Conservation (phyloP, 495 filamentous ascomycete species). For the Penicillium paxilli region DNA sequence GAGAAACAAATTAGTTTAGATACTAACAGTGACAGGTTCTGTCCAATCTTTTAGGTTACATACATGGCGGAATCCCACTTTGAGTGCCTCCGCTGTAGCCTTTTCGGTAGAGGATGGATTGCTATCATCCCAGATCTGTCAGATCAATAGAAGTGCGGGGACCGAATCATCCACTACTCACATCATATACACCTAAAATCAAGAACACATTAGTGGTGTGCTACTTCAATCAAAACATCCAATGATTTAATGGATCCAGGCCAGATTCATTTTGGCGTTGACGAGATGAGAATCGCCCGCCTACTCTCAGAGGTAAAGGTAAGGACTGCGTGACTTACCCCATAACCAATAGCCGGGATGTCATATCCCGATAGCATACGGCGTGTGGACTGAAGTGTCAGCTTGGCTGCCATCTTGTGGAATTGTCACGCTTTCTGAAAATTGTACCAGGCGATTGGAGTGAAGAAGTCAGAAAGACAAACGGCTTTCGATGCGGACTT, state of each 20-base stretch:
- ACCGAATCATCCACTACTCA: conserved; percentile 28
- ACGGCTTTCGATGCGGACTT: not conserved
- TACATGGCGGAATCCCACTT: conserved; percentile 65
- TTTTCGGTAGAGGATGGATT: conserved; percentile 53
- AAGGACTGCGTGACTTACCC: conserved; percentile 54
- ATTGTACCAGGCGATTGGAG: not conserved
- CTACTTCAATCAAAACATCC: too few relatives aligned
- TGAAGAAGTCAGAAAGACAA: conserved; percentile 1
- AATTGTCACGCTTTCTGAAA: not conserved
- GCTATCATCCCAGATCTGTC: conserved; percentile 23
- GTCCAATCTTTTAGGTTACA: not conserved
- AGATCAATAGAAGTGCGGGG: conserved; percentile 2
- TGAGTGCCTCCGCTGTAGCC: conserved; percentile 61
- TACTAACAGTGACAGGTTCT: too few relatives aligned
- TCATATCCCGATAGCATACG: conserved; percentile 72
- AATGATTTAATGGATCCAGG: too few relatives aligned
- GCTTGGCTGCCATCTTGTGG: conserved; percentile 27
- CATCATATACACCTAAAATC: conserved; percentile 71
- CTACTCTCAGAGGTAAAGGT: not conserved
- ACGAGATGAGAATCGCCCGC: not conserved
- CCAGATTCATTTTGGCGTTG: too few relatives aligned
- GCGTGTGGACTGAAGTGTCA: conserved; percentile 32
- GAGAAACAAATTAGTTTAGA: not conserved
- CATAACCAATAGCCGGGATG: conserved; percentile 76
- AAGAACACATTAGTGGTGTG: not conserved